Evolutionary conservation across 2,329 filamentous ascomycete genomes (phyloP).

Genomic region (Apiospora koreana): DNA sequence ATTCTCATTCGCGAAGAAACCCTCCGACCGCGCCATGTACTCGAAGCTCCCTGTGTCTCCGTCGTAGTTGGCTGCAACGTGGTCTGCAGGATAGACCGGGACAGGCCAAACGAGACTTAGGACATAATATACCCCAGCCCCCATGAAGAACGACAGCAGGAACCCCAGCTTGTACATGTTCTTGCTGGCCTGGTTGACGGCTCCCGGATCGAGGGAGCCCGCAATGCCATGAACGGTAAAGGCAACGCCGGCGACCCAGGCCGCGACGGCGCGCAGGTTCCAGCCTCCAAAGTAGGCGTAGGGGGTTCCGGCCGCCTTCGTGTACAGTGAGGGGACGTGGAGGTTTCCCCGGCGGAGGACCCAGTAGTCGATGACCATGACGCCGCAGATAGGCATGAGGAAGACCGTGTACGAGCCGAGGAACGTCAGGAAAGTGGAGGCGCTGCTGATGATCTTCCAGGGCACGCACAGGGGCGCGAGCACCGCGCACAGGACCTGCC

Average conservation of each 20-base stretch:
- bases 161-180: slow-evolving; percentile 38
- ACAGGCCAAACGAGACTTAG: slow-evolving; percentile 24
- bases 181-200: slow-evolving; percentile 32
- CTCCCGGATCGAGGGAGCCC: slow-evolving; percentile 30
- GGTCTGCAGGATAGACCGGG: slow-evolving; percentile 15
- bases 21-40: slow-evolving; percentile 15
- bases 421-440: slow-evolving; percentile 42
- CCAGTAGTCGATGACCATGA: slow-evolving; percentile 40
- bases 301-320: slow-evolving; percentile 18
- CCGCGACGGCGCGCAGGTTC: slow-evolving; percentile 33
- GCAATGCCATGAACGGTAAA: slow-evolving; percentile 36
- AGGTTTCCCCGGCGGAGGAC: slow-evolving; percentile 38
- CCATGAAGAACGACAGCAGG: slow-evolving; percentile 32
- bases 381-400: slow-evolving; percentile 37
- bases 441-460: slow-evolving; percentile 43
- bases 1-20: slow-evolving; percentile 4
- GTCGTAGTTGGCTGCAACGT: not conserved
- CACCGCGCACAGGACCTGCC: slow-evolving; percentile 40
- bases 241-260: slow-evolving; percentile 29
- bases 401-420: slow-evolving; percentile 42
- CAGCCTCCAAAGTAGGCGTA: slow-evolving; percentile 34
- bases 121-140: slow-evolving; percentile 29
- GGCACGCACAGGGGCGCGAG: slow-evolving; percentile 38
- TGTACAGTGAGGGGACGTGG: slow-evolving; percentile 39
- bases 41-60: slow-evolving; percentile 10